Percentiles rank a stretch among this genome's conserved stretches.
These are phyloP conservation scores for Fusarium liriodendri DNA, from an alignment of 2,329 filamentous ascomycete species.

Conservation along the genomic window DNA sequence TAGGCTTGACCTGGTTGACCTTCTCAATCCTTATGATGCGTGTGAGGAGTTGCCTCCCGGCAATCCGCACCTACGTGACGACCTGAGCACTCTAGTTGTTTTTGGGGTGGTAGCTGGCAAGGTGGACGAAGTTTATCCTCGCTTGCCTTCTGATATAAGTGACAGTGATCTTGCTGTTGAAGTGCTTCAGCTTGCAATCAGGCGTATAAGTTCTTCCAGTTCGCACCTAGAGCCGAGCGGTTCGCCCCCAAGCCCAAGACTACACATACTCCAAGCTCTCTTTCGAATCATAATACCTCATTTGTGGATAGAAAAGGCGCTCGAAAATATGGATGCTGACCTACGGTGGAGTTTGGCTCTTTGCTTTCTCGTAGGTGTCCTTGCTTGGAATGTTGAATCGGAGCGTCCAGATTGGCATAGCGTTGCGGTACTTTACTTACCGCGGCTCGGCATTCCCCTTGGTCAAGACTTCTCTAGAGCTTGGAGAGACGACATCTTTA, in stretches of 20 bases:
- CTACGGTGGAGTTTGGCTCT: accelerated
- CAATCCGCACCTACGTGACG: background rate
- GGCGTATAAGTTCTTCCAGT: background rate
- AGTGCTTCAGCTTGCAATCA: background rate
- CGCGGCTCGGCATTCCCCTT: background rate
- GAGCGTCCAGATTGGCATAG: background rate
- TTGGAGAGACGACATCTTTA: background rate
- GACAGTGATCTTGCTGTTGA: background rate
- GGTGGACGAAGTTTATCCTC: background rate
- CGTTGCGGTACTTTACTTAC: background rate
- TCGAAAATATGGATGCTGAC: background rate
- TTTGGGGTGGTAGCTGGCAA: background rate
- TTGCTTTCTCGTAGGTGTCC: background rate
- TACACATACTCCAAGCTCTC: background rate
- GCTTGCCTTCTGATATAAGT: background rate
- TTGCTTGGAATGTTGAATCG: background rate
- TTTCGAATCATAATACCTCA: background rate
- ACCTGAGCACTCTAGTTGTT: background rate
- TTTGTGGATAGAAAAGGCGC: accelerated
- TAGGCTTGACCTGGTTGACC: no score
- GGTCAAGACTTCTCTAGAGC: background rate
- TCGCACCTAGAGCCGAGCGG: background rate
- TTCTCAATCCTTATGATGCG: background rate
- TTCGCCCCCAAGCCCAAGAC: background rate
- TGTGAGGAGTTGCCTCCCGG: background rate